phyloP scores from a whole-genome alignment of 2,329 filamentous ascomycete species.

The Phyllosticta citriasiana region DNA sequence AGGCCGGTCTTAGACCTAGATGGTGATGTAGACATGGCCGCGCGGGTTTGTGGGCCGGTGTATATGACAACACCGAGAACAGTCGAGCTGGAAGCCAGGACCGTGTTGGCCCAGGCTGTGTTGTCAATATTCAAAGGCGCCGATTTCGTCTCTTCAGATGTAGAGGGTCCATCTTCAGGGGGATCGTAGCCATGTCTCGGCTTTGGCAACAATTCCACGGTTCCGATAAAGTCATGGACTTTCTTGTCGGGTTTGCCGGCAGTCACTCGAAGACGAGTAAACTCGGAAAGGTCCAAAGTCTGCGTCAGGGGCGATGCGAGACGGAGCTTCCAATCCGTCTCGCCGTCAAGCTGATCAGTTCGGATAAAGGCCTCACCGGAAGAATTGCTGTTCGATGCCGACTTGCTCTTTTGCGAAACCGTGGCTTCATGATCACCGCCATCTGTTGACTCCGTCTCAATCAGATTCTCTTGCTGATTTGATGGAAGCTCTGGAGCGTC shows the following conservation, averaged over 20 bases:
- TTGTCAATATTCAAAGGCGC: conserved; percentile 86
- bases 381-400: conserved; percentile 15
- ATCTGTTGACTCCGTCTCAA: conserved; percentile 14
- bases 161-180: conserved; percentile 16
- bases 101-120: conserved; percentile 96
- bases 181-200: conserved; percentile 39
- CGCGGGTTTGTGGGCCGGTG: conserved; percentile 87
- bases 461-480: conserved; percentile 3
- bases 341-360: conserved; percentile 93
- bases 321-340: conserved; percentile 97
- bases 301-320: conserved; percentile 81
- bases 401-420: conserved; percentile 7
- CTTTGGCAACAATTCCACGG: conserved; percentile 60
- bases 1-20: conserved; percentile 91
- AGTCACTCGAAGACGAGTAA: conserved; percentile 56
- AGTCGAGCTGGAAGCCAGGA: conserved; percentile 84
- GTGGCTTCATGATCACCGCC: conserved; percentile 7
- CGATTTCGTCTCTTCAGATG: conserved; percentile 38
- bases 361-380: conserved; percentile 88
- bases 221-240: conserved; percentile 93
- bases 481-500: conserved; percentile 13
- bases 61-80: conserved; percentile 89
- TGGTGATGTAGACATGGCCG: conserved; percentile 82
- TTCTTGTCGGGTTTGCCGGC: conserved; percentile 87
- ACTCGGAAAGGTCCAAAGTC: conserved; percentile 59